phyloP scores from a whole-genome alignment of 2,329 filamentous ascomycete genomes.

The Cadophora malorum region DNA sequence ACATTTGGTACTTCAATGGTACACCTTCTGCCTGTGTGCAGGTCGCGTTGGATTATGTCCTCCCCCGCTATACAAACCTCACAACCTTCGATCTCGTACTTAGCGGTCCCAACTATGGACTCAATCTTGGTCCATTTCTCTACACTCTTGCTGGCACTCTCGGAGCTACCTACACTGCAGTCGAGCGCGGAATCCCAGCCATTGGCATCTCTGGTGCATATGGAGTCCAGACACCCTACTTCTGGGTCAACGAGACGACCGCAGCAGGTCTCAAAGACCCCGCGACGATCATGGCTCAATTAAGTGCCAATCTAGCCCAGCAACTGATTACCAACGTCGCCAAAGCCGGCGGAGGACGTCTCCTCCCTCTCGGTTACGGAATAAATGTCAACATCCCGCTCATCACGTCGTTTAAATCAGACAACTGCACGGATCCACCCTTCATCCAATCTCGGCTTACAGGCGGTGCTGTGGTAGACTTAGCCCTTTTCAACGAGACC shows the following conservation, averaged over 20 bases:
- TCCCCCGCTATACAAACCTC: background rate
- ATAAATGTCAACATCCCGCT: constrained; percentile 57
- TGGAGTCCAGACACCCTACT: constrained; percentile 50
- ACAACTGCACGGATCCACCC: constrained; percentile 50
- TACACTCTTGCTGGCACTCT: constrained; percentile 34
- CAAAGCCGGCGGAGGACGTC: constrained; percentile 45
- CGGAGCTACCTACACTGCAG: constrained; percentile 56
- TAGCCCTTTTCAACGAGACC: constrained; percentile 52
- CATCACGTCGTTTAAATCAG: constrained; percentile 49
- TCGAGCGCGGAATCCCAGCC: constrained; percentile 56
- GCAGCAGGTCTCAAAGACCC: constrained; percentile 48
- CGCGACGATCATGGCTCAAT: background rate
- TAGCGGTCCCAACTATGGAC: constrained; percentile 61
- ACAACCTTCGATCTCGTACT: constrained; percentile 58
- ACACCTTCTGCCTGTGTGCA: constrained; percentile 62
- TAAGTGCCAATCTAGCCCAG: background rate
- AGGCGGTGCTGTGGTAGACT: constrained; percentile 55
- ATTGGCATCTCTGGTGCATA: constrained; percentile 57
- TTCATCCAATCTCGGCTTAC: constrained; percentile 56
- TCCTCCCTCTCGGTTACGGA: constrained; percentile 58
- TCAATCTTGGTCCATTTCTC: constrained; percentile 58
- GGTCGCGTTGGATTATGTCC: constrained; percentile 51
- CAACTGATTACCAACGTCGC: constrained; percentile 19
- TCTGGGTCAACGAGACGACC: constrained; percentile 49
- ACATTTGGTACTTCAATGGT: constrained; percentile 67